phyloP scores from a whole-genome alignment of 2,329 filamentous ascomycete genomes.

The Fusarium ramigenum region DNA sequence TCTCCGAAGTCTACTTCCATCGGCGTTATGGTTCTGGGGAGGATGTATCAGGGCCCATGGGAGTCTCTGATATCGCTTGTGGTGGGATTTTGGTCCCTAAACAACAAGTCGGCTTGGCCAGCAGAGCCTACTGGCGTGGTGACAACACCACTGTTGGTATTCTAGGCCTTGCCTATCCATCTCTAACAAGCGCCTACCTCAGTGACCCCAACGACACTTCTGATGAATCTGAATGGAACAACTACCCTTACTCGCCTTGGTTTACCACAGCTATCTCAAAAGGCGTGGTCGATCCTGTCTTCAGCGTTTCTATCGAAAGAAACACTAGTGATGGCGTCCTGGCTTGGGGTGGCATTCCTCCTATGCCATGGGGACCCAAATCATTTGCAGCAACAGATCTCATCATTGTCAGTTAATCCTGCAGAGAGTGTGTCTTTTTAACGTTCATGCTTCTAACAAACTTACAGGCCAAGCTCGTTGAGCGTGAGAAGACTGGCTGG shows the following conservation, averaged over 20 bases:
- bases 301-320: conserved; percentile 59
- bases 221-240: conserved; percentile 51
- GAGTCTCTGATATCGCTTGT: conserved; percentile 56
- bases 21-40: conserved; percentile 61
- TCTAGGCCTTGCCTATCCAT: conserved; percentile 61
- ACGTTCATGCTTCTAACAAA: neutral
- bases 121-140: conserved; percentile 60
- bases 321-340: conserved; percentile 58
- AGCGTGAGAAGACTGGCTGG: conserved; percentile 51
- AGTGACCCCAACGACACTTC: conserved; percentile 50
- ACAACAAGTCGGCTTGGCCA: conserved; percentile 61
- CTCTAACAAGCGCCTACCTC: conserved; percentile 59
- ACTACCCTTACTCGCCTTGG: conserved; percentile 58
- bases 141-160: conserved; percentile 63
- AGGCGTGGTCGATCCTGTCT: conserved; percentile 56
- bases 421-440: neutral
- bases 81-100: conserved; percentile 55
- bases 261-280: conserved; percentile 59
- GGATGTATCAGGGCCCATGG: conserved; percentile 57
- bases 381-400: conserved; percentile 52
- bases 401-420: conserved; percentile 53
- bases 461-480: conserved; percentile 55
- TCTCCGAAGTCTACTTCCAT: conserved; percentile 56
- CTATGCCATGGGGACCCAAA: conserved; percentile 45
- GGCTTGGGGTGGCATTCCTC: conserved; percentile 58